Evolutionary conservation across 495 filamentous ascomycete species (phyloP), one percentile per base, ranked within the genome.

Genomic region (Hypoxylon intermedium): DNA sequence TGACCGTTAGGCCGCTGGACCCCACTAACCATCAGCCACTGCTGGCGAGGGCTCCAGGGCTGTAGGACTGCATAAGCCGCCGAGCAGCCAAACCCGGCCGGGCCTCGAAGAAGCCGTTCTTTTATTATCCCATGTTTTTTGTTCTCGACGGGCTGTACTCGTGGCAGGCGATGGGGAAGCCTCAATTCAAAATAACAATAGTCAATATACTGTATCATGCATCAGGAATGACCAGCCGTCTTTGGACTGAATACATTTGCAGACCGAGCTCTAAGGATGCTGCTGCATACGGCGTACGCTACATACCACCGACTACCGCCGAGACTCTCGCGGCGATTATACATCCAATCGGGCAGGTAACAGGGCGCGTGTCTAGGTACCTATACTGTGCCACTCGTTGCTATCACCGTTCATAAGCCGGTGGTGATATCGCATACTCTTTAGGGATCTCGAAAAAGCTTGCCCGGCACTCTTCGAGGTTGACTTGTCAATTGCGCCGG

Each of bases 311-410:
- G 53, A 58, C 60, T 41, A 36, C 53, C 52, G 41, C 60, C 53
- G 60, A 58, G 34, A 34, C 36, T 4, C 36, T 58, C 40, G 20
- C 26, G 6, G 47, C 42, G 47, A 63, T 63, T 52, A 19, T 30
- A 36, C 40, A 7, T 63, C 47, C 11, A 58, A 58, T 64, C 46
- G 11, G 60, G 44, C 54, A 64, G 60, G 60, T 50, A 58, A 58
- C 38, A 36, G 33, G 33, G 33, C 30, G 36, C 1, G 9, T 47
- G 5, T 34, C 18, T 33, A 37, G 2, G 5, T 4, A n/a, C n/a
- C n/a, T n/a, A n/a, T n/a, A n/a, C n/a, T n/a, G n/a, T n/a, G n/a
- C n/a, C 31, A 13, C 18, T 24, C 18, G 38, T 26, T 26, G 38
- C 16, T 50, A 44, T 51, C 38, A 24, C 38, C 19, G 34, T 33